Evolutionary conservation across 2,329 filamentous ascomycete genomes (phyloP), one percentile per base, ranked within the genome.

Genomic region (Triangularia verruculosa): DNA sequence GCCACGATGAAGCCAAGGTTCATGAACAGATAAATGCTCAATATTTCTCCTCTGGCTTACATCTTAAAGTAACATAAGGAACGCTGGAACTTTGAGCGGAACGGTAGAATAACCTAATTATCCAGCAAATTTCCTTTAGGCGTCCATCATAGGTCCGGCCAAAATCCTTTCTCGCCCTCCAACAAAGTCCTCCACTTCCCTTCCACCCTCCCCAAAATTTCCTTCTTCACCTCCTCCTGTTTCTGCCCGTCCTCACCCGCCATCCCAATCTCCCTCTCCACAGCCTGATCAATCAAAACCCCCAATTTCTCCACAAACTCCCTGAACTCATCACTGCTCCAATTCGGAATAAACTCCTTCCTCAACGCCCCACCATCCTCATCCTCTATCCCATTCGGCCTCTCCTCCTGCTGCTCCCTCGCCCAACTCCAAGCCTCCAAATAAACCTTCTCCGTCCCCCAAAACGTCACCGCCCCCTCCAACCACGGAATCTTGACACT

Each of bases 391-490:
- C 61, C 66, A 22, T 47, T 61, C 1, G 51, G 25, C 1, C 59
- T 66, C 15, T 66, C 66, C 1, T 70, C 67, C 17, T 77, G 72
- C 68, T 81, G 75, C n/a, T 72, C 67, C 66, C 73, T 78, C 3
- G 82, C 82, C 73, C 79, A 83, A 9, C 77, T 78, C 87, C 87
- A 89, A 12, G 86, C 82, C 43, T 83, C 79, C 17, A 88, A 72
- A 71, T 89, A 89, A 64, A 81, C 83, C 55, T 80, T 85, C 76
- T 94, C 90, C 1, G 88, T 92, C n/a, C 86, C 87, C 87, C 89
- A 93, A 24, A 93, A 83, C n/a, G 91, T 82, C 2, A 91, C 83
- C 66, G 91, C 79, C 5, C 87, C 89, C 72, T 92, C 89, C 2
- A 93, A 76, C 71, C 79, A 82, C 0, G 77, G 74, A 0, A 91